A percentile compares a stretch with the other conserved stretches of the same genome.
Conservation (phyloP, 257 asterid genomes). For the Dorcoceras hygrometricum region DNA sequence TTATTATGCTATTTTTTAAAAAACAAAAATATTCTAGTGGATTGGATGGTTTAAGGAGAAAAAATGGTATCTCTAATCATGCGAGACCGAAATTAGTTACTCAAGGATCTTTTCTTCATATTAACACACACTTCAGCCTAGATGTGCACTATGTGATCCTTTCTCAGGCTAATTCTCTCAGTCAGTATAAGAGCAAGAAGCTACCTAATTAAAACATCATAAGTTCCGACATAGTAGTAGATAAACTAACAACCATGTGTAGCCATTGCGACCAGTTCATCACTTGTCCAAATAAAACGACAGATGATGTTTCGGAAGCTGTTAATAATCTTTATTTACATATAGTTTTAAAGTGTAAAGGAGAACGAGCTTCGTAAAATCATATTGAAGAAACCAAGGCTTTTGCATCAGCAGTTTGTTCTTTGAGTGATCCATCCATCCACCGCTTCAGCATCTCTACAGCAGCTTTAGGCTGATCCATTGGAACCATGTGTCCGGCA, state of each 20-base stretch:
- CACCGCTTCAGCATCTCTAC: conserved; percentile 84
- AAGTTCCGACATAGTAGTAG: not conserved
- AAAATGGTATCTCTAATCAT: too few species aligned
- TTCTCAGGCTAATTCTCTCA: too few species aligned
- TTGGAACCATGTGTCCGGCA: conserved; percentile 98
- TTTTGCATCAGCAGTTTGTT: conserved; percentile 27
- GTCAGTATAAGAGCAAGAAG: too few species aligned
- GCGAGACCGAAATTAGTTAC: too few species aligned
- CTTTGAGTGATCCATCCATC: conserved; percentile 63
- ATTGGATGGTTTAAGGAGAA: too few species aligned
- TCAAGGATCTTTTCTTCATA: too few species aligned
- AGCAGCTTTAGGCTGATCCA: conserved; percentile 92
- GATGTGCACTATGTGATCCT: too few species aligned
- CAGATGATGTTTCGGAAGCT: conserved; percentile 18
- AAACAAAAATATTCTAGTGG: too few species aligned
- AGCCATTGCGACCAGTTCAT: not conserved
- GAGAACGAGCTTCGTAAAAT: conserved; percentile 24
- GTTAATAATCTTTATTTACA: conserved; percentile 26
- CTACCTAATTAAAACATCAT: too few species aligned
- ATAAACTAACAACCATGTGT: too few species aligned
- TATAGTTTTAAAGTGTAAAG: conserved; percentile 7
- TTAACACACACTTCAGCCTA: too few species aligned
- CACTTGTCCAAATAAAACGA: conserved; percentile 13
- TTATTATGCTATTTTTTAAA: too few species aligned
- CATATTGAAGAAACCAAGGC: conserved; percentile 65